Conservation (phyloP, 1,284 basidiomycete genomes). For the Sphaerobolus stellatus region DNA sequence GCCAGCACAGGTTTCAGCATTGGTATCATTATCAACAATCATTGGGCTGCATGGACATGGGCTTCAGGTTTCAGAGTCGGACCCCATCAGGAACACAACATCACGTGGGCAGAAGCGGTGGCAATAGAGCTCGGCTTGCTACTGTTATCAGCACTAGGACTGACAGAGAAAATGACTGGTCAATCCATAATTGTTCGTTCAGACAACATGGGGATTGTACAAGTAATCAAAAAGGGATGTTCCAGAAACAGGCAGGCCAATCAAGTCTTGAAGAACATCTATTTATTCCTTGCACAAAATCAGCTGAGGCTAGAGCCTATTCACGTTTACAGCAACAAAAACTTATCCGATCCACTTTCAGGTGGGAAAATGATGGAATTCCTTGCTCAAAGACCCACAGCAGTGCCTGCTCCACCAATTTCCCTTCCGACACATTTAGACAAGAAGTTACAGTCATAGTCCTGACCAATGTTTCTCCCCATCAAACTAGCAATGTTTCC, state of each 20-base stretch:
- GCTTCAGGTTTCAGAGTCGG: constrained; percentile 31
- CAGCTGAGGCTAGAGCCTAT: constrained; percentile 16
- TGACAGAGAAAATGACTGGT: background rate
- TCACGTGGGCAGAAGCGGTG: constrained; percentile 43
- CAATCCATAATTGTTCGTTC: no score
- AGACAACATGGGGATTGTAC: constrained; percentile 33
- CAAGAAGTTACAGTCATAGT: constrained; percentile 19
- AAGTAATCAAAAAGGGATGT: constrained; percentile 29
- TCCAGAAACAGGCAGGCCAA: constrained; percentile 31
- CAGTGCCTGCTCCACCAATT: constrained; percentile 10
- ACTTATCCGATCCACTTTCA: constrained; percentile 35
- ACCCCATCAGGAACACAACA: constrained; percentile 28
- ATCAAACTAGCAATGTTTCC: background rate
- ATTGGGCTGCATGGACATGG: constrained; percentile 36
- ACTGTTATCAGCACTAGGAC: constrained; percentile 22
- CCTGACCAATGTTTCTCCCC: constrained; percentile 2
- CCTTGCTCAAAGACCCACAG: constrained; percentile 27
- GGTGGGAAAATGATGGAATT: constrained; percentile 33
- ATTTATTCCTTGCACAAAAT: constrained; percentile 21
- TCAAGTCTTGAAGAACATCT: constrained; percentile 29
- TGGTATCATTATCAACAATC: constrained; percentile 31
- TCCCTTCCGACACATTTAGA: constrained; percentile 24
- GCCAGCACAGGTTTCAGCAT: constrained; percentile 41
- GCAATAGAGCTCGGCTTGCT: constrained; percentile 34
- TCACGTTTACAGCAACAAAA: constrained; percentile 27